These are phyloP conservation scores for Lathyrus tuberosus DNA, from an alignment of 306 rosid genomes.

Conservation along the genomic window DNA sequence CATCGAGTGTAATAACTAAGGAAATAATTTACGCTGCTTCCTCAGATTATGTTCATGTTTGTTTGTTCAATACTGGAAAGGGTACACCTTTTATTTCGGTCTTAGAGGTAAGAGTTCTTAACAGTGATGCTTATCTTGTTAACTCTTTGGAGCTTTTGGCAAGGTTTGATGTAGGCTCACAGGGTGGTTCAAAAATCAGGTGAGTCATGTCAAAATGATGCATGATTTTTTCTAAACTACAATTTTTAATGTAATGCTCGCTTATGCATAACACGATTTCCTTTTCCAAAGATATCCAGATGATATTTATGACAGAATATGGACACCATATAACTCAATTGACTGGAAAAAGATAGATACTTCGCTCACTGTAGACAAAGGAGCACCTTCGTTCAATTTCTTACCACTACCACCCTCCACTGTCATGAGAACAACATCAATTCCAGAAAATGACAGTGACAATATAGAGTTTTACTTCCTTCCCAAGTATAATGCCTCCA, in stretches of 20 bases:
- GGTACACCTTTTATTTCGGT: conserved; percentile 56
- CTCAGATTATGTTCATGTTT: conserved; percentile 46
- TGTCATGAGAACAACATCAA: conserved; percentile 45
- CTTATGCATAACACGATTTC: not conserved
- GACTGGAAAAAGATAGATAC: conserved; percentile 42
- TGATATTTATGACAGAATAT: conserved; percentile 49
- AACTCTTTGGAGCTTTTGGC: conserved; percentile 40
- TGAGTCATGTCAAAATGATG: conserved; percentile 29
- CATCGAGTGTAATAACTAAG: conserved; percentile 38
- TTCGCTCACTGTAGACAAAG: conserved; percentile 28
- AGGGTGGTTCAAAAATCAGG: conserved; percentile 33
- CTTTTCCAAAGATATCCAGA: conserved; percentile 44
- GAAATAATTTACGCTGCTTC: conserved; percentile 46
- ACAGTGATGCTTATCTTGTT: conserved; percentile 42
- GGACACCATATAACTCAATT: conserved; percentile 44
- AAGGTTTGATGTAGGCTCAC: conserved; percentile 45
- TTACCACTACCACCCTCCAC: conserved; percentile 39
- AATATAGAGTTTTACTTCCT: conserved; percentile 30
- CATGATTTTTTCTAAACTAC: not conserved
- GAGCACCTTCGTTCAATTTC: conserved; percentile 25
- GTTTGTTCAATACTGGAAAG: conserved; percentile 40
- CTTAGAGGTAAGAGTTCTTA: conserved; percentile 48
- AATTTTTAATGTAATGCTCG: not conserved
- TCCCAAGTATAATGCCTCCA: conserved; percentile 36
- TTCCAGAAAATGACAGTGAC: conserved; percentile 35